Evolutionary conservation across 2,329 filamentous ascomycete genomes (phyloP), one percentile per base, ranked within the genome.

Genomic region (Fusarium camptoceras): DNA sequence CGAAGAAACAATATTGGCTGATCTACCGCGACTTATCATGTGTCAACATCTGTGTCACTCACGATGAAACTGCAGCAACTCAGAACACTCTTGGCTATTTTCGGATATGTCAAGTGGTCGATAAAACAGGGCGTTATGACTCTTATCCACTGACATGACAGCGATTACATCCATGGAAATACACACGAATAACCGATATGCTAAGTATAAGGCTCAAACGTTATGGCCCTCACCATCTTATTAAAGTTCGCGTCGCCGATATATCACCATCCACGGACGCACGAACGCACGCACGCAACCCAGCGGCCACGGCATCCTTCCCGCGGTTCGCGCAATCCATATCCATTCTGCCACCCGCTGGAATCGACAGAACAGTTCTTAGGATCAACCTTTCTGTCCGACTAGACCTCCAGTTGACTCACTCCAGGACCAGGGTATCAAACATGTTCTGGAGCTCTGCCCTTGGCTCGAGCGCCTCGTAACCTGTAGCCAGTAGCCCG

Each of bases 281-380:
- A 37, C 34, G 18, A 37, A 37, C 34, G 34, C 34, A 37, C 34
- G 34, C 34, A 37, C 34, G 6, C 34, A 37, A 37, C 34, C 34
- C 34, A 37, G 34, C 34, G 34, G 34, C 18, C 34, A 68, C 43
- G 24, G 24, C 54, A 66, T 68, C 68, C 53, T 72, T 62, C 55
- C 60, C 50, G 59, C 22, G 4, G 42, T 48, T 28, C 25, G n/a
- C 18, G 39, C 39, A 61, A 65, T 55, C 51, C 65, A 62, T 11
- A 30, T 31, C 27, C 31, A 25, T 49, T 51, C 50, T 60, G 43
- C 68, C 59, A 47, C 20, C 30, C 34, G 7, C 34, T 37, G 34
- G 34, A 37, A 37, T 18, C 34, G 34, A 28, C 28, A 57, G 18
- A 18, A 37, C 53, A 68, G 65, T 63, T 63, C 59, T 20, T 12